Evolutionary conservation across 1,284 basidiomycete species (phyloP), one percentile per base, ranked within the genome.

Genomic region (Ustilago tritici): DNA sequence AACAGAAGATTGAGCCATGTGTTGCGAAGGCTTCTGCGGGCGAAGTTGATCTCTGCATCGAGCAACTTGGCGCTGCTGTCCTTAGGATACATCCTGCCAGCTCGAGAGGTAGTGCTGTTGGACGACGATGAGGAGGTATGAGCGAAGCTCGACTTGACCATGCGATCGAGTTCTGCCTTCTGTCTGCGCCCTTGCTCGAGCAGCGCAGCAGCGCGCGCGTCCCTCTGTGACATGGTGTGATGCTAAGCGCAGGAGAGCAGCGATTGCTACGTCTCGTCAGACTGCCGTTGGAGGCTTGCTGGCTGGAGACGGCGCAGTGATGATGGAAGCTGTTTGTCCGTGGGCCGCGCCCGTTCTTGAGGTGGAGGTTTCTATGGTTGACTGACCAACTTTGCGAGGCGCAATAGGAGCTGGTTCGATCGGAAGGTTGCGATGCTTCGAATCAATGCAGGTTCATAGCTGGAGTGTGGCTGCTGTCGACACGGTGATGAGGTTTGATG

Each of bases 1-100:
- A 85, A 80, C 56, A 85, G 76, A 12, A 85, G 80, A 40, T 79
- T 77, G 59, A 85, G 71, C 62, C 82, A 83, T n/a, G 79, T 78
- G 41, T 80, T 74, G 58, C 84, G 80, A 19, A 84, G 70, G 41
- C 80, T 77, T 28, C 59, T 62, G n/a, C 84, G 75, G 4, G 82
- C 79, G 55, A 79, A 72, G 40, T 78, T 81, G 41, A 84, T 65
- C 31, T 80, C 79, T 15, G 62, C 57, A 28, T 79, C 70, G 12
- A 77, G 53, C 17, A 79, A 56, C 65, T 66, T 77, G 43, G 60
- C 63, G 60, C 58, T 66, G 8, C 50, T 32, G 32, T 68, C 72
- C 47, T 61, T 72, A 11, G 62, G 64, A 53, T 76, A 70, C 40
- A 73, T 60, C 7, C 60, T 49, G 8, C 70, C 70, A 3, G 65